Percentiles rank a stretch among this genome's conserved stretches.
Conservation (phyloP, 345 rosid genomes). For the Brassica nigra region DNA sequence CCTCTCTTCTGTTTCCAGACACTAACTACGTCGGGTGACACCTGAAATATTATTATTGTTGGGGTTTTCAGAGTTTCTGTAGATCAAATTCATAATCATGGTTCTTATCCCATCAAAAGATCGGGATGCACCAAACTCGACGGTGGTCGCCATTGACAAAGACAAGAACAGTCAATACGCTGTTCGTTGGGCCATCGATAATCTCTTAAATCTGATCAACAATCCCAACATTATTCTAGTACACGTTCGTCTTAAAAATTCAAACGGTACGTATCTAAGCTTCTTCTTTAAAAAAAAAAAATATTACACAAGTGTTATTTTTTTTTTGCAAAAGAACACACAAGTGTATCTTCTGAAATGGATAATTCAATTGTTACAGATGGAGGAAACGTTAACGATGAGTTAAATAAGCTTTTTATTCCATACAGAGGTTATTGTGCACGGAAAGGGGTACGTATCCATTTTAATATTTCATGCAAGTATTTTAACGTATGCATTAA, state of each 20-base stretch:
- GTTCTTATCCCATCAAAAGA: slow-evolving; percentile 41
- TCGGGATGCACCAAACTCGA: slow-evolving; percentile 45
- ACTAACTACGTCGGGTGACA: slow-evolving; percentile 19
- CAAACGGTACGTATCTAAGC: slow-evolving; percentile 59
- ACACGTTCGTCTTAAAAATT: slow-evolving; percentile 59
- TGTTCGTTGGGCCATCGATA: slow-evolving; percentile 87
- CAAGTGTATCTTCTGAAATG: background rate
- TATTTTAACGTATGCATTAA: slow-evolving; percentile 7
- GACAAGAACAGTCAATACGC: slow-evolving; percentile 83
- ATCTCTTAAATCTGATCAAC: slow-evolving; percentile 45
- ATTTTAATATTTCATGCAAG: background rate
- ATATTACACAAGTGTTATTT: background rate
- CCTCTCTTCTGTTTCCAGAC: slow-evolving; percentile 36
- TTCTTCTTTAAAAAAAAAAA: no score
- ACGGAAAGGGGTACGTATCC: slow-evolving; percentile 68
- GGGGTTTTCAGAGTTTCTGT: background rate
- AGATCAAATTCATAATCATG: slow-evolving; percentile 37
- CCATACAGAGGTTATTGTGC: slow-evolving; percentile 79
- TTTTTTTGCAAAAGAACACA: background rate
- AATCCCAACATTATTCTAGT: slow-evolving; percentile 51
- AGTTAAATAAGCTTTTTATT: slow-evolving; percentile 53
- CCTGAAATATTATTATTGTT: slow-evolving; percentile 9
- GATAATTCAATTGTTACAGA: slow-evolving; percentile 29
- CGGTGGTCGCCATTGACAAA: slow-evolving; percentile 75
- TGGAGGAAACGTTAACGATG: slow-evolving; percentile 39